Percentiles rank a stretch among this genome's conserved stretches.
phyloP scores from a whole-genome alignment of 148 eudicot genomes.

The Fagopyrum esculentum region DNA sequence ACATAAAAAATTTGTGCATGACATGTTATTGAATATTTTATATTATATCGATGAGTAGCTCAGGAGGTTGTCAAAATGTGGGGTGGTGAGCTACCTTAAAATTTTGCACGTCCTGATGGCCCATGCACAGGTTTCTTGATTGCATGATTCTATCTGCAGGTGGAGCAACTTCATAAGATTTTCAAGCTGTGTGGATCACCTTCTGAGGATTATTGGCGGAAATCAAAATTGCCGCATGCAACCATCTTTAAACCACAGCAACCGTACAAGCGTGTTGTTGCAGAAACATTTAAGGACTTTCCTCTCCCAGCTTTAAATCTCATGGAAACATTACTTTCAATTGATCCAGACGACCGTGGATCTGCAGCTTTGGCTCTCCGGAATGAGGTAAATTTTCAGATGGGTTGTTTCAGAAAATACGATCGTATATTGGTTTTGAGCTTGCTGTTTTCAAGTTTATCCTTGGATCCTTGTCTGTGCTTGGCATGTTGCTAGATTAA shows the following conservation, averaged over 20 bases:
- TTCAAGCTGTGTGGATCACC: constrained; percentile 99
- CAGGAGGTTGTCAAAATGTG: neutral
- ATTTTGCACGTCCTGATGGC: neutral
- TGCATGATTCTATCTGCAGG: constrained; percentile 30
- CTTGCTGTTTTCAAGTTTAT: neutral
- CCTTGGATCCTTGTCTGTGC: neutral
- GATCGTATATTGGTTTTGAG: neutral
- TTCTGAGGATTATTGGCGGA: constrained; percentile 95
- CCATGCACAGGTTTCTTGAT: neutral
- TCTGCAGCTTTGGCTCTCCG: constrained; percentile 74
- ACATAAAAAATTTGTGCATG: neutral
- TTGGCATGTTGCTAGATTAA: neutral
- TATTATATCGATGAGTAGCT: neutral
- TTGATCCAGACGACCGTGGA: constrained; percentile 91
- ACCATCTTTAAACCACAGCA: constrained; percentile 95
- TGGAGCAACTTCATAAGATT: constrained; percentile 92
- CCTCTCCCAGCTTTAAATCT: constrained; percentile 72
- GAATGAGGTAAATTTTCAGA: constrained; percentile 47
- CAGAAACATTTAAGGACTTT: constrained; percentile 74
- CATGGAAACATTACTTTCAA: constrained; percentile 69
- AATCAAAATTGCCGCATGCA: constrained; percentile 81
- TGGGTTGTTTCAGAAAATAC: neutral
- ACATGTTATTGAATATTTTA: neutral
- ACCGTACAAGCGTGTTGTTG: constrained; percentile 66
- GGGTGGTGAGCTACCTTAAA: neutral